A percentile compares a stretch with the other conserved stretches of the same genome.
Evolutionary conservation across 2,329 filamentous ascomycete species (phyloP).

Genomic region (Calonectria henricotiae): DNA sequence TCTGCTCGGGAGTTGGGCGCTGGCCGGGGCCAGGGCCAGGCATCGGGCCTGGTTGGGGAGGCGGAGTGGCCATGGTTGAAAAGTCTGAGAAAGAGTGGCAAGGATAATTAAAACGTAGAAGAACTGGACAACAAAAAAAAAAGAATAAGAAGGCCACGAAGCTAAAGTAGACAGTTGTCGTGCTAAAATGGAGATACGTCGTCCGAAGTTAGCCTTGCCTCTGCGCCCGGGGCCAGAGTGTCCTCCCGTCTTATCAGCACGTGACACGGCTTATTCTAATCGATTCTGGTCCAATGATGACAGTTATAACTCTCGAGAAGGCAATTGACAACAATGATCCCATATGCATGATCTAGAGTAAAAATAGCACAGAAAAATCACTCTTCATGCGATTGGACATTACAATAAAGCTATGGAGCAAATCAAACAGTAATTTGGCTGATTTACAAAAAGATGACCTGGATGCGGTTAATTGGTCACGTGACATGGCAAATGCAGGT

Average conservation of each 20-base stretch:
- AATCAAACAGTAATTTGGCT: background rate
- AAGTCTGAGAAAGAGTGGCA: constrained; percentile 37
- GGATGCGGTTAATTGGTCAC: background rate
- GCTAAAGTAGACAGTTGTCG: constrained; percentile 37
- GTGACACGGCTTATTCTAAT: constrained; percentile 39
- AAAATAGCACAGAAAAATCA: background rate
- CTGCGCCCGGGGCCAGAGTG: constrained; percentile 33
- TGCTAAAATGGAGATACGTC: constrained; percentile 32
- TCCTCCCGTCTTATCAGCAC: constrained; percentile 44
- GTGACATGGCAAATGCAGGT: background rate
- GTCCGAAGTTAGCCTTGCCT: constrained; percentile 31
- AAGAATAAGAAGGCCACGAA: constrained; percentile 31
- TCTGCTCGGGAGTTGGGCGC: constrained; percentile 86
- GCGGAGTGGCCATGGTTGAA: constrained; percentile 53
- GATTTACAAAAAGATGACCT: background rate
- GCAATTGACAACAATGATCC: background rate
- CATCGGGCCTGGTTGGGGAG: constrained; percentile 51
- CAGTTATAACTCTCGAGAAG: background rate
- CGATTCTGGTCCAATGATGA: constrained; percentile 3
- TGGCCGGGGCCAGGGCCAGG: constrained; percentile 56
- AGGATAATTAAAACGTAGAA: constrained; percentile 39
- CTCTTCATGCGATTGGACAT: no score
- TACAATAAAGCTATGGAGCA: background rate
- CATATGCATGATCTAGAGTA: background rate
- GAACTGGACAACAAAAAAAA: constrained; percentile 33